These are phyloP conservation scores for Phascolomyces articulosus DNA, from an alignment of 371 early-diverging fungal species.

Conservation along the genomic window DNA sequence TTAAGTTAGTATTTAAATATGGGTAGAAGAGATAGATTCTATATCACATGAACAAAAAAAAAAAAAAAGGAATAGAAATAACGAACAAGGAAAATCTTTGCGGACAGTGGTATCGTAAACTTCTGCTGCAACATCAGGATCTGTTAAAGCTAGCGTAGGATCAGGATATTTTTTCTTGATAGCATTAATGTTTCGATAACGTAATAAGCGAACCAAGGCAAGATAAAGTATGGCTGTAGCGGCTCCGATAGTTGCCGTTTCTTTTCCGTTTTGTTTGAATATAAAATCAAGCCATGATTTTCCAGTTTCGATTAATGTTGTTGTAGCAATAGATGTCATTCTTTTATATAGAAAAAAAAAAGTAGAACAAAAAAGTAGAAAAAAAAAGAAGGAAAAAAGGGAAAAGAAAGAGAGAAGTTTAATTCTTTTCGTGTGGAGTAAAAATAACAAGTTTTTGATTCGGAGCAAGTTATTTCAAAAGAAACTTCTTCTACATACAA, in stretches of 20 bases:
- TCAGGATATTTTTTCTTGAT: constrained; percentile 50
- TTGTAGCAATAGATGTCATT: too few relatives aligned
- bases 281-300: neutral
- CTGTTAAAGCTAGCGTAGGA: constrained; percentile 39
- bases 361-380: too few relatives aligned
- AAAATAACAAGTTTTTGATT: too few relatives aligned
- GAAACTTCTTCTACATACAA: too few relatives aligned
- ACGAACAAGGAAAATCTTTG: constrained; percentile 46
- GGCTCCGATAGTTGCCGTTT: neutral
- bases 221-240: constrained; percentile 1
- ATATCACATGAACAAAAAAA: too few relatives aligned
- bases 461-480: too few relatives aligned
- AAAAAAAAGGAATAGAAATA: neutral
- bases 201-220: constrained; percentile 34
- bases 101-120: constrained; percentile 31
- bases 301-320: neutral
- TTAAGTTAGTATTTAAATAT: too few relatives aligned
- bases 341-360: too few relatives aligned
- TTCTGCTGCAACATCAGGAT: constrained; percentile 45
- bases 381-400: too few relatives aligned
- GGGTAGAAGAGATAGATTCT: too few relatives aligned
- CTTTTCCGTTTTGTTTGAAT: neutral
- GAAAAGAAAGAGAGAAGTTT: too few relatives aligned
- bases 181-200: constrained; percentile 33
- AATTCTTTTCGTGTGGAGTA: too few relatives aligned